Evolutionary conservation across 192 early-diverging fungal species (phyloP).

Genomic region (Backusella westeae): DNA sequence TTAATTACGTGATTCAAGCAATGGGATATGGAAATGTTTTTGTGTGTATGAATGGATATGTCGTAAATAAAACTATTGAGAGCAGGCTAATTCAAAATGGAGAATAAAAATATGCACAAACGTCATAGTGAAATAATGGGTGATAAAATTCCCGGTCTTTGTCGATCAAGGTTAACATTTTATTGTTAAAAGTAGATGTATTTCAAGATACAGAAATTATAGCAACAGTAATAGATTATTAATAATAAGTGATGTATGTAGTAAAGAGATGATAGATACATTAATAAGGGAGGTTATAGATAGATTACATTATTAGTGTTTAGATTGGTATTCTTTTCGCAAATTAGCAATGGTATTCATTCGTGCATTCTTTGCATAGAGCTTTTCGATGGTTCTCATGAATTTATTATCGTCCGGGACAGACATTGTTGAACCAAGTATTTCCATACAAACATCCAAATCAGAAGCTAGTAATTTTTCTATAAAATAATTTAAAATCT

Average conservation of each 20-base stretch:
- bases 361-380: constrained; percentile 29
- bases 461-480: constrained; percentile 39
- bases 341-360: not conserved
- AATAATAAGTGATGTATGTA: not conserved
- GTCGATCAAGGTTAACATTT: not conserved
- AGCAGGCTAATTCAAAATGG: not conserved
- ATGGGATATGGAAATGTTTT: not conserved
- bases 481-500: constrained; percentile 4
- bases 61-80: not conserved
- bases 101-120: not conserved
- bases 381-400: constrained; percentile 34
- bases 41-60: not conserved
- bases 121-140: not conserved
- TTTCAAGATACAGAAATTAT: not conserved
- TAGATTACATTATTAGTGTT: constrained; percentile 5
- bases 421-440: constrained; percentile 46
- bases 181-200: not conserved
- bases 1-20: not conserved
- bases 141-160: not conserved
- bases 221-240: not conserved
- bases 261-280: constrained; percentile 6
- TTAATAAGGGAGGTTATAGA: not conserved
- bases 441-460: constrained; percentile 46
- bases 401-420: constrained; percentile 49
- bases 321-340: constrained; percentile 2